Evolutionary conservation across 1,284 basidiomycete species (phyloP).

Genomic region (Exsudoporus floridanus): DNA sequence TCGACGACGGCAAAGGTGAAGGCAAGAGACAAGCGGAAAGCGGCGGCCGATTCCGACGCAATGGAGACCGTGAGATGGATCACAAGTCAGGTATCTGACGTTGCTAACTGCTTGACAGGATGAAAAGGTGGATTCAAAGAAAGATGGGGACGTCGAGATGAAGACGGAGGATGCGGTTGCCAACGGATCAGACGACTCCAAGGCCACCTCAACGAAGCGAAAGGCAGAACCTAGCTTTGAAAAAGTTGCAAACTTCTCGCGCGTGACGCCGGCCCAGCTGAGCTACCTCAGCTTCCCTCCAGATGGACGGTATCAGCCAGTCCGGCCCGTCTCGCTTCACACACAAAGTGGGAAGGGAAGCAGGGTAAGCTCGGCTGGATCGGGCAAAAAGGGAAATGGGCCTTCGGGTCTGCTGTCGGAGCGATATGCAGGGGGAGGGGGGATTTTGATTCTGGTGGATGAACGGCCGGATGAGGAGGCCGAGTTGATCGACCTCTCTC

Average conservation of each 20-base stretch:
- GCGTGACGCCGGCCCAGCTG: constrained; percentile 90
- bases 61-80: constrained; percentile 75
- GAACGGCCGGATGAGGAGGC: constrained; percentile 61
- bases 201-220: constrained; percentile 45
- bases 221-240: constrained; percentile 78
- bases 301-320: constrained; percentile 84
- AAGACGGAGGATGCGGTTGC: constrained; percentile 60
- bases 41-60: constrained; percentile 71
- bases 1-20: constrained; percentile 94
- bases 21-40: constrained; percentile 88
- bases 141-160: constrained; percentile 73
- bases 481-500: constrained; percentile 75
- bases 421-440: constrained; percentile 75
- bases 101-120: constrained; percentile 38
- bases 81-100: neutral
- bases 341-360: constrained; percentile 39
- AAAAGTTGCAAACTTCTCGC: constrained; percentile 83
- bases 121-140: constrained; percentile 56
- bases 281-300: constrained; percentile 80
- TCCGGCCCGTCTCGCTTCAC: constrained; percentile 73
- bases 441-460: constrained; percentile 80
- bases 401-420: constrained; percentile 42
- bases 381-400: constrained; percentile 28
- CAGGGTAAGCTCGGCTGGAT: constrained; percentile 35
- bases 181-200: constrained; percentile 58